A percentile compares a stretch with the other conserved stretches of the same genome.
These are phyloP conservation scores for Diaporthe aspalathi DNA, from an alignment of 2,329 filamentous ascomycete genomes.

Conservation along the genomic window DNA sequence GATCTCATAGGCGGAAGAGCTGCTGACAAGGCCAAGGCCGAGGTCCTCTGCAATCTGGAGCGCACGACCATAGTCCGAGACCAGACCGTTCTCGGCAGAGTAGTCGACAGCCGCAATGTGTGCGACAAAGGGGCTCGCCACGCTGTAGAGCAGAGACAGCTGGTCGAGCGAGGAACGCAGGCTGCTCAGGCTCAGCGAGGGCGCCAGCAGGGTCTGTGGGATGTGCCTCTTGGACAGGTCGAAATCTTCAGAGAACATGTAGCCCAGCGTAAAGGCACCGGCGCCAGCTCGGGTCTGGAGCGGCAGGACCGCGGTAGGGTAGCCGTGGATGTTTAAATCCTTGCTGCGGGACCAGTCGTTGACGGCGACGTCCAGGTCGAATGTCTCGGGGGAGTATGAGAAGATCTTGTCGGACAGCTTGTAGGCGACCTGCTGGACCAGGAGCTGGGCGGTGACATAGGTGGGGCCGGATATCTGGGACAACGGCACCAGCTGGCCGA, in stretches of 20 bases:
- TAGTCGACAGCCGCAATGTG: constrained; percentile 95
- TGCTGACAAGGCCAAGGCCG: constrained; percentile 86
- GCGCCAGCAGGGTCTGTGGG: constrained; percentile 90
- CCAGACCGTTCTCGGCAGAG: constrained; percentile 73
- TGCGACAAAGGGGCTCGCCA: constrained; percentile 91
- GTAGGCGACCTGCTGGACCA: constrained; percentile 97
- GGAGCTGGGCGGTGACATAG: constrained; percentile 91
- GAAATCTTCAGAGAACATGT: constrained; percentile 98
- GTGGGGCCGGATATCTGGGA: constrained; percentile 83
- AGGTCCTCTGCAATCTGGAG: constrained; percentile 89
- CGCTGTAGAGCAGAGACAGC: constrained; percentile 88
- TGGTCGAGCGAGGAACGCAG: constrained; percentile 90
- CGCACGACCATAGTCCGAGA: constrained; percentile 87
- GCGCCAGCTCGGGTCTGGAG: constrained; percentile 91
- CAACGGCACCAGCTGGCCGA: constrained; percentile 66
- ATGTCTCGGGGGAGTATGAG: constrained; percentile 93
- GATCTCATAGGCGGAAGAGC: constrained; percentile 86
- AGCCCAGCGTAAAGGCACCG: constrained; percentile 90
- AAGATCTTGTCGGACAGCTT: constrained; percentile 97
- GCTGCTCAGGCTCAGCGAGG: constrained; percentile 82
- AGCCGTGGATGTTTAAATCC: constrained; percentile 84
- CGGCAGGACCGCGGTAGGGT: constrained; percentile 79
- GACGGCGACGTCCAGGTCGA: constrained; percentile 87
- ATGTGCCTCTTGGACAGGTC: constrained; percentile 91
- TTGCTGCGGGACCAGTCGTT: constrained; percentile 78